A percentile compares a stretch with the other conserved stretches of the same genome.
phyloP scores from a whole-genome alignment of 1,139 yeast genomes.

The Yamadazyma spencermartinsiae region DNA sequence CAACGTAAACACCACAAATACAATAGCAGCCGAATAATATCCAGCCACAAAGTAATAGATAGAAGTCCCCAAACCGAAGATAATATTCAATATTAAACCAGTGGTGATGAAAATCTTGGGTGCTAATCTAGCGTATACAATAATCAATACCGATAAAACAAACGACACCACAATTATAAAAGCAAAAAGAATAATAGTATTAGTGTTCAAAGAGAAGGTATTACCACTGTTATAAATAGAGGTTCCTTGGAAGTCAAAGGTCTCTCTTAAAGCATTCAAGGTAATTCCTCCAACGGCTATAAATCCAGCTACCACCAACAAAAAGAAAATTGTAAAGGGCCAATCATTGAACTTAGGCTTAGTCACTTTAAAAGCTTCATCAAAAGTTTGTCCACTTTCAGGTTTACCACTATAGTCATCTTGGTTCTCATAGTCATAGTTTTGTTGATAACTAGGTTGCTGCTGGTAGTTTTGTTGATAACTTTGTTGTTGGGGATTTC shows the following conservation, averaged over 20 bases:
- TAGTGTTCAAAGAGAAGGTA: slow-evolving; percentile 66
- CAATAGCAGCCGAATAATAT: slow-evolving; percentile 79
- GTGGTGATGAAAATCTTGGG: slow-evolving; percentile 69
- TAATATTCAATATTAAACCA: slow-evolving; percentile 67
- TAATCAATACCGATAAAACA: slow-evolving; percentile 56
- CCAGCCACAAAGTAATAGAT: slow-evolving; percentile 63
- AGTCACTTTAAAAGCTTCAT: slow-evolving; percentile 63
- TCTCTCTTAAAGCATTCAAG: slow-evolving; percentile 59
- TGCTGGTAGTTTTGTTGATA: slow-evolving; percentile 6
- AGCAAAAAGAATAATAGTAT: slow-evolving; percentile 69
- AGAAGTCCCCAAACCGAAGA: slow-evolving; percentile 73
- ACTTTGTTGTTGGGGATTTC: slow-evolving; percentile 1
- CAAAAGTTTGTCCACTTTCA: slow-evolving; percentile 44
- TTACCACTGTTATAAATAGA: slow-evolving; percentile 59
- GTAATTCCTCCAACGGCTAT: slow-evolving; percentile 70
- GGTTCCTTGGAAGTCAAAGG: slow-evolving; percentile 59
- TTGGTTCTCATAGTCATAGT: slow-evolving; percentile 26
- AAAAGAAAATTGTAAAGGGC: slow-evolving; percentile 67
- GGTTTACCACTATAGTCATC: slow-evolving; percentile 33
- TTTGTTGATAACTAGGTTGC: slow-evolving; percentile 5
- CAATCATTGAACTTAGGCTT: slow-evolving; percentile 73
- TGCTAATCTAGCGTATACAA: slow-evolving; percentile 60
- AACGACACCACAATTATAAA: slow-evolving; percentile 66
- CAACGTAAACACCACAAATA: slow-evolving; percentile 63
- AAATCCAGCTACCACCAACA: slow-evolving; percentile 65